These are phyloP conservation scores for Funneliformis geosporum DNA, from an alignment of 192 early-diverging fungal genomes.

Conservation along the genomic window DNA sequence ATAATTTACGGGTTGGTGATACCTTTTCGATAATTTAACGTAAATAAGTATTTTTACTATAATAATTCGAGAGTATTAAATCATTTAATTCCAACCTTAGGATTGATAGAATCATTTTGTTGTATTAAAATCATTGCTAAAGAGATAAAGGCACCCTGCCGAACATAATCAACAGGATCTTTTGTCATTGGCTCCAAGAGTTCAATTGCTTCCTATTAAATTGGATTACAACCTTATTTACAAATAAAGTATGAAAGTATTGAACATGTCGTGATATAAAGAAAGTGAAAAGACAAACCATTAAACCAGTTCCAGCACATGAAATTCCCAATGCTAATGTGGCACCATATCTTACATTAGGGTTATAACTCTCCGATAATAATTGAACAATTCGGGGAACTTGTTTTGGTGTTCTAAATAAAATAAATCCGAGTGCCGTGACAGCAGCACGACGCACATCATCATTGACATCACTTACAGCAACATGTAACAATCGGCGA, in stretches of 20 bases:
- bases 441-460: constrained; percentile 99
- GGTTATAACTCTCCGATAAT: constrained; percentile 97
- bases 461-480: constrained; percentile 98
- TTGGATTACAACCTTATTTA: not conserved
- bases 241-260: not conserved
- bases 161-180: constrained; percentile 96
- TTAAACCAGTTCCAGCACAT: constrained; percentile 91
- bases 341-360: constrained; percentile 97
- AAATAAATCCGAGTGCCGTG: constrained; percentile 92
- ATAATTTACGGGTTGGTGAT: constrained; percentile 82
- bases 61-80: not conserved
- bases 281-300: constrained; percentile 34
- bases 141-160: constrained; percentile 95
- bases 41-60: not conserved
- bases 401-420: constrained; percentile 90
- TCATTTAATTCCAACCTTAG: constrained; percentile 49
- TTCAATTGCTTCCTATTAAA: constrained; percentile 77
- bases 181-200: constrained; percentile 97
- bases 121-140: constrained; percentile 95
- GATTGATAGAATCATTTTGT: constrained; percentile 83
- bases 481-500: constrained; percentile 90
- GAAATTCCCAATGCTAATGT: constrained; percentile 95
- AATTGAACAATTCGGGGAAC: constrained; percentile 99
- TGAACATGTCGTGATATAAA: not conserved
- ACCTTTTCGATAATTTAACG: constrained; percentile 43